Conservation (phyloP, 2,329 filamentous ascomycete genomes). For the Helminthosporium solani region DNA sequence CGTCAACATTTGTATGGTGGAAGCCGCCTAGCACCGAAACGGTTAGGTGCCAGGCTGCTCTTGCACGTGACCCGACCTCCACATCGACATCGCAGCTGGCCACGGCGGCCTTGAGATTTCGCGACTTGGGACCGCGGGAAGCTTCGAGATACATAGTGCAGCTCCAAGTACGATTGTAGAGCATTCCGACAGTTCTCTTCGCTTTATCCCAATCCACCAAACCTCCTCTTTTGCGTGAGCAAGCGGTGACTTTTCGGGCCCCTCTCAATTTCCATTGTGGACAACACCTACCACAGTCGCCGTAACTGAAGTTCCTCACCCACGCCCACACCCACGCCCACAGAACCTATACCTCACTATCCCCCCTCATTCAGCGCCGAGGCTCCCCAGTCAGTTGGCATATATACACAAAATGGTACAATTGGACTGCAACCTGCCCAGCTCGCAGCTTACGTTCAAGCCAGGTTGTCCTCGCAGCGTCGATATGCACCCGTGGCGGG, state of each 20-base stretch:
- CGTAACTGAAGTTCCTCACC: constrained; percentile 3
- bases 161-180: neutral
- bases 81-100: too few species aligned
- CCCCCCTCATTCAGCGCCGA: neutral
- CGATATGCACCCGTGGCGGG: constrained; percentile 96
- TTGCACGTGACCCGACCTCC: constrained; percentile 1
- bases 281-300: constrained; percentile 11
- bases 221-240: neutral
- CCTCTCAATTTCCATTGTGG: constrained; percentile 13
- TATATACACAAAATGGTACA: constrained; percentile 10
- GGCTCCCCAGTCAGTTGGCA: neutral
- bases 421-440: neutral
- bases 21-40: neutral
- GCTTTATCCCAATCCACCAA: too few species aligned
- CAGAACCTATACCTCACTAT: neutral
- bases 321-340: neutral
- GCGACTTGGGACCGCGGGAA: neutral
- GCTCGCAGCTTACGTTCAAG: neutral
- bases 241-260: neutral
- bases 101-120: neutral
- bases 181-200: neutral
- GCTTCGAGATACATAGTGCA: neutral
- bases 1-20: neutral
- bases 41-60: constrained; percentile 1
- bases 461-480: constrained; percentile 96